Evolutionary conservation across 2,329 filamentous ascomycete genomes (phyloP), one percentile per base, ranked within the genome.

Genomic region (Epichloe gansuensis): DNA sequence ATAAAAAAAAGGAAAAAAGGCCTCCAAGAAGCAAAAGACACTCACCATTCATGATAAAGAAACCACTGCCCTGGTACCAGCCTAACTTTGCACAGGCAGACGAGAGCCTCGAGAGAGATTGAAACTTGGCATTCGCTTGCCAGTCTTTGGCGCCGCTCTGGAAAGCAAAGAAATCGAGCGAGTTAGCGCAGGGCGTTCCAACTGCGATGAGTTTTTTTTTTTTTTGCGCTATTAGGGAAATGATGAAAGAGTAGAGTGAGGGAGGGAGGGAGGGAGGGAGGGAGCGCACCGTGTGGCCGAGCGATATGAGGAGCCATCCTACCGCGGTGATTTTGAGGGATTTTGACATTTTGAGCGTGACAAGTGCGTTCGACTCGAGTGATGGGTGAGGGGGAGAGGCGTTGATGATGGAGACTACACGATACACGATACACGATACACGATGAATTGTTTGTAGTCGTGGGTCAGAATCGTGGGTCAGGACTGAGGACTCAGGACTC

Each of bases 31-130:
- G n/a, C 23, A 49, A 40, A 27, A 42, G 23, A 47, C 31, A 53
- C 55, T 9, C 25, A 54, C 55, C 55, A 25, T 50, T 54, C 48
- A 55, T 40, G 45, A 55, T 21, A 35, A 57, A 50, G 44, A 55
- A 54, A 3, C 52, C 55, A 34, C 55, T 57, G 13, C 55, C 54
- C 39, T 57, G 54, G 45, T 55, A 57, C 54, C 54, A 57, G 45
- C 55, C 55, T 11, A 25, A 46, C 39, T 51, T 53, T 35, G 55
- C 55, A 40, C 55, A 55, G 13, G 54, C 43, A 7, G 41, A 46
- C 2, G 54, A 42, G 5, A 51, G 15, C 4, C 50, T n/a, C 6
- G 54, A 47, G 7, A 57, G 54, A 27, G 48, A 40, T 8, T 53
- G 51, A 44, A 55, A 55, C 35, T 53, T 50, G 31, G 41, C 51